Base-by-base conservation (phyloP, 768 basidiomycete genomes). In the Mycena galericulata region DNA sequence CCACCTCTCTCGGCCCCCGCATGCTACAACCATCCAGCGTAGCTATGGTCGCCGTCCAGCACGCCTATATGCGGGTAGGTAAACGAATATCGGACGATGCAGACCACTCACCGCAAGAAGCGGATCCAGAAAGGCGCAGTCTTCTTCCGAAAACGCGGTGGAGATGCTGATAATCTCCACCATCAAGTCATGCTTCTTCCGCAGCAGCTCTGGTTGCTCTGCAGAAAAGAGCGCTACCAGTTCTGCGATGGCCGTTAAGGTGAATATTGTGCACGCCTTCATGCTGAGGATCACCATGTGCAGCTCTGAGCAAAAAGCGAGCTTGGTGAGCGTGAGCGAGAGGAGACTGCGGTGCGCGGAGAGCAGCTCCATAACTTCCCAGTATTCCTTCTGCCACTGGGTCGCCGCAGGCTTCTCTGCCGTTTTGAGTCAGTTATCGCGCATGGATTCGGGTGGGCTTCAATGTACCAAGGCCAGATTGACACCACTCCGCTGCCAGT, bases 191-290 rank as follows among this genome's bases (percentile, higher is more conserved):
- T 55, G 32, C 30, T 68, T 62, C 62, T 59, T 71, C 32, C 24
- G 40, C 18, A 10, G 4, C 24, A 67, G 34, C 36, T 63, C 62
- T 12, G 22, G 30, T 30, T 62, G 41, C 26, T 57, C 38, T 34
- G 20, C 12, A 5, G 58, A 70, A 69, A 55, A 72, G 36, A 82
- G 81, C 40, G 85, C 80, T 79, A 83, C 54, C 11, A 70, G 63
- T 5, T 9, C 24, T 1, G 54, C n/a, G 30, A 50, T 10, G 4
- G 54, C 65, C 11, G 65, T 70, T 15, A 62, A 53, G 29, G 32
- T 41, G 40, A 70, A 14, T 7, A 70, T 22, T 1, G 29, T 1
- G 45, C 47, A 54, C 24, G 66, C 40, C 54, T 66, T 62, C 26
- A 70, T 45, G 11, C 22, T 58, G 12, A 65, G 58, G 14, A 20